Conservation (phyloP, 2,329 filamentous ascomycete species). For the Sarocladium brachiariae region DNA sequence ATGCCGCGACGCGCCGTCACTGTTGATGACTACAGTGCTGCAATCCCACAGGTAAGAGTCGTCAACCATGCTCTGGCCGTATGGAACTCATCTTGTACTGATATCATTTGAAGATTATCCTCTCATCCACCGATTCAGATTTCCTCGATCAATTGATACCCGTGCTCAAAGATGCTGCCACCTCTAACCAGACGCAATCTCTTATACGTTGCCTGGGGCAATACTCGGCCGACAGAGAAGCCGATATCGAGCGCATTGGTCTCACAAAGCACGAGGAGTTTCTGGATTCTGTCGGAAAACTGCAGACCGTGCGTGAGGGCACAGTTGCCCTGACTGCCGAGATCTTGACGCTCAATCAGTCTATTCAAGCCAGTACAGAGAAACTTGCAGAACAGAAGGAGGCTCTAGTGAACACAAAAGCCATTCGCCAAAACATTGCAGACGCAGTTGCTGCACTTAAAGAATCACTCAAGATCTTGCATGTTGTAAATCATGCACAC, state of each 20-base stretch:
- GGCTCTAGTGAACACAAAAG: constrained; percentile 83
- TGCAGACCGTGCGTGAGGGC: constrained; percentile 86
- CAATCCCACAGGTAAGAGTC: constrained; percentile 36
- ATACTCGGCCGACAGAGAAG: constrained; percentile 80
- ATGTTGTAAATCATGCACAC: constrained; percentile 89
- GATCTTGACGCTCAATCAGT: constrained; percentile 87
- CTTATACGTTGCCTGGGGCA: constrained; percentile 64
- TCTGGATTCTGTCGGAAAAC: constrained; percentile 83
- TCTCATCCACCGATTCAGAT: constrained; percentile 84
- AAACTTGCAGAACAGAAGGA: constrained; percentile 92
- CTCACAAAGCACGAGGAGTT: constrained; percentile 97
- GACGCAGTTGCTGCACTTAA: constrained; percentile 84
- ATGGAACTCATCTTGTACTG: neutral
- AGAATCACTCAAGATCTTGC: constrained; percentile 85
- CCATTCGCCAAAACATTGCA: constrained; percentile 90
- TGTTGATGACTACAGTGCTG: constrained; percentile 40
- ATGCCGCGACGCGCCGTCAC: constrained; percentile 40
- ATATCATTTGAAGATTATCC: constrained; percentile 62
- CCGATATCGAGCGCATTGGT: constrained; percentile 89
- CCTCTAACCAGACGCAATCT: constrained; percentile 63
- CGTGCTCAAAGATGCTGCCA: constrained; percentile 82
- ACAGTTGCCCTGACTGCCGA: constrained; percentile 84
- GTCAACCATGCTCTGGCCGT: neutral
- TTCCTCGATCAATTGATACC: constrained; percentile 95
- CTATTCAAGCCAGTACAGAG: constrained; percentile 91